Conservation (phyloP, 768 basidiomycete species). For the Mycena crocata region DNA sequence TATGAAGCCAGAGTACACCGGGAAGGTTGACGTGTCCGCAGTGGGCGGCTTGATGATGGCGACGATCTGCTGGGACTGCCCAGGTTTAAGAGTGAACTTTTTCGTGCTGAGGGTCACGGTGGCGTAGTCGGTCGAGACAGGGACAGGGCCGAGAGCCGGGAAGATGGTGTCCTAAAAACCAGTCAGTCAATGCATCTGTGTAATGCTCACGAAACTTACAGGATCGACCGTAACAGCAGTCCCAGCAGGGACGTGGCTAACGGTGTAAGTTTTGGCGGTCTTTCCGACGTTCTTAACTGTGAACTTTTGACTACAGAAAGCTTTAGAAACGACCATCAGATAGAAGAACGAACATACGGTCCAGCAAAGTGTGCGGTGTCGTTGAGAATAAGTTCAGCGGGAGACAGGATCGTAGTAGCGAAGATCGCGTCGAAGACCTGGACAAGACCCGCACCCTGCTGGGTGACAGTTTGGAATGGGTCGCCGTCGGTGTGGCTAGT, state of each 20-base stretch:
- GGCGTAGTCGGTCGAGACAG: conserved; percentile 57
- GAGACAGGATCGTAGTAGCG: conserved; percentile 62
- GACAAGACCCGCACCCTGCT: conserved; percentile 68
- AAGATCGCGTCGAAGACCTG: conserved; percentile 70
- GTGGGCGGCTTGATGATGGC: conserved; percentile 61
- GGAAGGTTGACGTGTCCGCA: conserved; percentile 52
- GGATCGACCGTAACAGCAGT: conserved; percentile 49
- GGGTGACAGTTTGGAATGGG: conserved; percentile 62
- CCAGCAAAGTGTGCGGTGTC: conserved; percentile 68
- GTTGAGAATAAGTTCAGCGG: conserved; percentile 70
- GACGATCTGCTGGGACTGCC: conserved; percentile 52
- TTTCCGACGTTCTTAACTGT: conserved; percentile 63
- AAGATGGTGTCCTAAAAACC: conserved; percentile 51
- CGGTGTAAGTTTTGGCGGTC: conserved; percentile 54
- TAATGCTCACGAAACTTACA: not conserved
- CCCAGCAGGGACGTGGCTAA: conserved; percentile 68
- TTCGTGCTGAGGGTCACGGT: conserved; percentile 58
- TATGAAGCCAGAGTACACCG: conserved; percentile 59
- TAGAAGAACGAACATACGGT: conserved; percentile 45
- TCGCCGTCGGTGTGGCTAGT: conserved; percentile 60
- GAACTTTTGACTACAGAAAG: conserved; percentile 55
- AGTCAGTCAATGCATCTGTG: not conserved
- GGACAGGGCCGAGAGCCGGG: conserved; percentile 61
- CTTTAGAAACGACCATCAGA: conserved; percentile 16
- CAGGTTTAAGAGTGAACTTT: conserved; percentile 58